Evolutionary conservation across 2,329 filamentous ascomycete species (phyloP).

Genomic region (Tolypocladium album): DNA sequence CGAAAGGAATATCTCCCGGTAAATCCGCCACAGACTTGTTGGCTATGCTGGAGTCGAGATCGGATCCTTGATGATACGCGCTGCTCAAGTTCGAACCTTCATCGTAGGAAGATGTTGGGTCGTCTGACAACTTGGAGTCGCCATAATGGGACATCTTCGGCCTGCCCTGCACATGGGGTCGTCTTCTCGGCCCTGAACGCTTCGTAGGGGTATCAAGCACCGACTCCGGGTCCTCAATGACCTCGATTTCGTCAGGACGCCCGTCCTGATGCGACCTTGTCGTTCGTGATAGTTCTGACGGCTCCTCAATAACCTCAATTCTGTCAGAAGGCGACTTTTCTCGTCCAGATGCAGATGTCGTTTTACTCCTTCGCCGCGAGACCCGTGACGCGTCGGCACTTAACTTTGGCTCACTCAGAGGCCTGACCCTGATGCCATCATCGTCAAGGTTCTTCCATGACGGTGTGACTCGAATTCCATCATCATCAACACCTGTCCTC

Average conservation of each 20-base stretch:
- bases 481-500: constrained; percentile 18
- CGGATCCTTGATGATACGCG: constrained; percentile 16
- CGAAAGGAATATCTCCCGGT: constrained; percentile 47
- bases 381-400: constrained; percentile 7
- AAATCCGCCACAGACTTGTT: constrained; percentile 47
- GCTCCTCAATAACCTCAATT: constrained; percentile 16
- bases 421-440: constrained; percentile 19
- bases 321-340: constrained; percentile 11
- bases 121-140: constrained; percentile 13
- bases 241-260: constrained; percentile 15
- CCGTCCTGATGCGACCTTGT: constrained; percentile 4
- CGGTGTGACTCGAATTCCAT: constrained; percentile 34
- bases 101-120: constrained; percentile 15
- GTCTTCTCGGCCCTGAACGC: constrained; percentile 16
- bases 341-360: constrained; percentile 12
- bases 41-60: constrained; percentile 24
- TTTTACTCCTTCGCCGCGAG: constrained; percentile 16
- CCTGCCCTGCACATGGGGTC: constrained; percentile 13
- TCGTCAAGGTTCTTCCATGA: constrained; percentile 18
- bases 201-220: constrained; percentile 29
- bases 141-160: constrained; percentile 12
- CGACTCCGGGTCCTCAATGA: constrained; percentile 25
- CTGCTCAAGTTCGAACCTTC: constrained; percentile 15
- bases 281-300: constrained; percentile 10
- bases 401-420: constrained; percentile 14